Percentiles rank a stretch among this genome's conserved stretches.
Evolutionary conservation across 164 flowering plant genomes (phyloP).

Genomic region (Tetrastigma voinierianum): DNA sequence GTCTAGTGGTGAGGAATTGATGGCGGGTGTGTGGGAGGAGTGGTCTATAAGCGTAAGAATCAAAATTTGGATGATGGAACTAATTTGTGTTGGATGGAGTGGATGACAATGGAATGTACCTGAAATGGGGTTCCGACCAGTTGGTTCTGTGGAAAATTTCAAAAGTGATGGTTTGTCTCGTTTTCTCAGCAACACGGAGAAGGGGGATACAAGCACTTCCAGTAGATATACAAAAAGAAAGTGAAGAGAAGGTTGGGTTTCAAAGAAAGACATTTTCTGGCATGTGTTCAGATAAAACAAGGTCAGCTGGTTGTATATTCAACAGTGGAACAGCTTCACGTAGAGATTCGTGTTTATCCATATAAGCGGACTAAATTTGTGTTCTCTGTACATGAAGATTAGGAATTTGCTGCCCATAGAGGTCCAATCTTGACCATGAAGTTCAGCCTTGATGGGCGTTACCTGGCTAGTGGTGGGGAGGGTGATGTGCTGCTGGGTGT

Average conservation of each 20-base stretch:
- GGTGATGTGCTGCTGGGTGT: constrained; percentile 79
- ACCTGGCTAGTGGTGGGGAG: constrained; percentile 79
- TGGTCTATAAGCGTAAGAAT: constrained; percentile 27
- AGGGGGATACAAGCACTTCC: constrained; percentile 14
- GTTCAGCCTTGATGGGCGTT: constrained; percentile 72
- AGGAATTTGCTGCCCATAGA: constrained; percentile 67
- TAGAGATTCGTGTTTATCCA: constrained; percentile 42
- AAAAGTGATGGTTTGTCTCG: constrained; percentile 45
- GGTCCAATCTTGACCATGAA: constrained; percentile 77
- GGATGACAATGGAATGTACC: constrained; percentile 27
- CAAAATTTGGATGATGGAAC: constrained; percentile 41
- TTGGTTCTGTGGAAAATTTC: constrained; percentile 49
- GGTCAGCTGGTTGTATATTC: constrained; percentile 15
- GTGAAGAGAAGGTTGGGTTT: constrained; percentile 56
- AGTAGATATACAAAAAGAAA: constrained; percentile 27
- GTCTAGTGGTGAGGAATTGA: constrained; percentile 20
- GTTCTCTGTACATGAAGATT: constrained; percentile 56
- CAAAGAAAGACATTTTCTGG: constrained; percentile 33
- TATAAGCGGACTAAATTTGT: constrained; percentile 52
- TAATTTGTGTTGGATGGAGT: constrained; percentile 30
- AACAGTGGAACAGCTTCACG: constrained; percentile 14
- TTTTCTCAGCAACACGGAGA: constrained; percentile 29
- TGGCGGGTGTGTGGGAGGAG: constrained; percentile 19
- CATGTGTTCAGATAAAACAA: constrained; percentile 27
- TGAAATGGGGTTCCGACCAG: constrained; percentile 35